Conservation (phyloP, 176 grass and related monocot species). For the Triticum dicoccoides region DNA sequence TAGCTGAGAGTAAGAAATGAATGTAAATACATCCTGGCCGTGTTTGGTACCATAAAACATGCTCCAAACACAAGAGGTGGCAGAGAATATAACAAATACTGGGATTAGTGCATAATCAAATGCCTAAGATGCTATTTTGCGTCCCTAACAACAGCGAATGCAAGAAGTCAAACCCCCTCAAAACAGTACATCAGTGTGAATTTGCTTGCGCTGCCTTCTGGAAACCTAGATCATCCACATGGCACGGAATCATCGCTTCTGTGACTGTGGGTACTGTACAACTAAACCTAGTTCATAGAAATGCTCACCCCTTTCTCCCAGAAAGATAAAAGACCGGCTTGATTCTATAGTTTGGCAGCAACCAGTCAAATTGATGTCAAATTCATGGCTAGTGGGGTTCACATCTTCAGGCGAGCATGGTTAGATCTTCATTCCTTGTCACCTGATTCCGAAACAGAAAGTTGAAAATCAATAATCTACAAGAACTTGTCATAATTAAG, state of each 20-base stretch:
- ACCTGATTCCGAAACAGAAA: conserved; percentile 41
- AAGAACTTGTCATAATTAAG: background rate
- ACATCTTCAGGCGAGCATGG: background rate
- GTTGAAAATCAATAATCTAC: conserved; percentile 1
- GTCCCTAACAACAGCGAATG: background rate
- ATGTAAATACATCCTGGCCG: background rate
- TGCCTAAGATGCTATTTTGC: conserved; percentile 29
- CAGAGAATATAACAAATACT: conserved; percentile 22
- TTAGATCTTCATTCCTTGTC: conserved; percentile 26
- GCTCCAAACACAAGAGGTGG: conserved; percentile 15
- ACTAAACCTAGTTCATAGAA: conserved; percentile 26
- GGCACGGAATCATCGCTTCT: conserved; percentile 15
- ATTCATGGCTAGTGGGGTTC: conserved; percentile 3
- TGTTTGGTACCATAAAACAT: conserved; percentile 20
- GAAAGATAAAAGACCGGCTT: conserved; percentile 21
- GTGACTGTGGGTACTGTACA: conserved; percentile 41
- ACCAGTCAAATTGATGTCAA: conserved; percentile 9
- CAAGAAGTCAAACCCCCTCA: conserved; percentile 26
- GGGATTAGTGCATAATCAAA: conserved; percentile 34
- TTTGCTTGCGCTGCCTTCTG: conserved; percentile 32
- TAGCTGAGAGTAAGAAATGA: background rate
- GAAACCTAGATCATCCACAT: conserved; percentile 46
- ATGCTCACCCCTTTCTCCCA: background rate
- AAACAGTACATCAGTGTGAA: conserved; percentile 10
- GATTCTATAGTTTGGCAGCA: background rate